Evolutionary conservation across 1,139 yeast genomes (phyloP), one percentile per base, ranked within the genome.

Genomic region (Yamadazyma mexicana): DNA sequence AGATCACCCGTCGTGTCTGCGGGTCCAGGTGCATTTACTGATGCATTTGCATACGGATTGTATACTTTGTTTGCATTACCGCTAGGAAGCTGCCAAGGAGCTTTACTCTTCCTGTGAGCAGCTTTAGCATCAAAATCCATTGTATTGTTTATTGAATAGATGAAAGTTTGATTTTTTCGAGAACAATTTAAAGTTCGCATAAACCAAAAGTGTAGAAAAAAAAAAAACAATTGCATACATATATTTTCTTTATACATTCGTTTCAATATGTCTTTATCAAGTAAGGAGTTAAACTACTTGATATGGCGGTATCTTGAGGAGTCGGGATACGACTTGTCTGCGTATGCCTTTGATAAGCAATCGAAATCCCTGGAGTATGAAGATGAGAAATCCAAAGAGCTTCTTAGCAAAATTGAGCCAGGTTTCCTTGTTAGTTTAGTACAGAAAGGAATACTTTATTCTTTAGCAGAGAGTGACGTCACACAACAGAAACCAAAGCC

Each of bases 271-370:
- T 83, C 95, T 26, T 69, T 92, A 40, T 78, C 95, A 5, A 84
- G 95, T 46, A 81, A 77, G 43, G 96, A 91, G 64, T 75, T 92
- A 43, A 92, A 92, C 69, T 91, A 92, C 59, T 74, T 92, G 55
- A 79, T 92, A 45, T 92, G 97, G 96, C 69, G 98, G 50, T 92
- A 92, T 58, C 73, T 91, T 33, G 96, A 88, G 58, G 98, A 92
- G 59, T 75, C 87, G 6, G 97, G 96, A 1, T 70, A 74, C 42
- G 94, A 86, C 41, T 72, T 87, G 27, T 74, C 95, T 2, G 92
- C 96, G 0, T 81, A 77, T 55, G 95, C 97, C 0, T 64, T 92
- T 34, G 88, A 86, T 47, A 83, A 85, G 50, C 92, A 87, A 51
- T 69, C 92, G 2, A 66, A 75, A 20, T 83, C 87, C 15, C 73